Percentiles rank a stretch among this genome's conserved stretches.
phyloP scores from a whole-genome alignment of 2,329 filamentous ascomycete genomes.

The Pseudogymnoascus destructans region DNA sequence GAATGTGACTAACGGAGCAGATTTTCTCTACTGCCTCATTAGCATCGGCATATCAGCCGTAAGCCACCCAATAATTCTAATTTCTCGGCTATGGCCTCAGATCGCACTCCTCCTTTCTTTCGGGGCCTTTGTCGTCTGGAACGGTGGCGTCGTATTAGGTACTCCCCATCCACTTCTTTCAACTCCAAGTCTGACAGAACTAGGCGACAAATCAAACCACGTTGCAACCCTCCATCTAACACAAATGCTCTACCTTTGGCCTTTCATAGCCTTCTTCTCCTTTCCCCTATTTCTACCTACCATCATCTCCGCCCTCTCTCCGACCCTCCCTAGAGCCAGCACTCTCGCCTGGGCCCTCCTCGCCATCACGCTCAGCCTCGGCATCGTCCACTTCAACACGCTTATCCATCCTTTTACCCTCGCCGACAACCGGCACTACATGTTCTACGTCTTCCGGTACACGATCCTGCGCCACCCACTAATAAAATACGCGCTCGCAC shows the following conservation, averaged over 20 bases:
- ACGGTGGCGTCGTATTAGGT: conserved; percentile 85
- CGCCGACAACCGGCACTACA: conserved; percentile 92
- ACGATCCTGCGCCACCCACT: conserved; percentile 53
- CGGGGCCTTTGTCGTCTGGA: conserved; percentile 65
- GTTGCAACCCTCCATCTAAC: conserved; percentile 76
- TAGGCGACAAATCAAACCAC: conserved; percentile 90
- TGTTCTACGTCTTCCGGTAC: conserved; percentile 90
- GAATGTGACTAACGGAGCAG: conserved; percentile 27
- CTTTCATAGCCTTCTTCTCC: conserved; percentile 81
- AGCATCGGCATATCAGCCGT: conserved; percentile 50
- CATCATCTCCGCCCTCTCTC: conserved; percentile 32
- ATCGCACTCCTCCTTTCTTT: conserved; percentile 55
- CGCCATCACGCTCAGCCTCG: conserved; percentile 23
- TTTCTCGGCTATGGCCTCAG: conserved; percentile 43
- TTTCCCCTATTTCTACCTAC: conserved; percentile 56
- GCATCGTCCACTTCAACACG: conserved; percentile 67
- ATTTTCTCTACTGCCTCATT: conserved; percentile 42
- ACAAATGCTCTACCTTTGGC: conserved; percentile 93
- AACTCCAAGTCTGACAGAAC: conserved; percentile 1
- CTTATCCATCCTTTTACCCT: conserved; percentile 91
- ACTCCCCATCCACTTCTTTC: conserved; percentile 19
- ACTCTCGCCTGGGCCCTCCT: neutral
- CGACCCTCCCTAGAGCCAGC: conserved; percentile 22
- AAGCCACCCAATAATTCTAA: conserved; percentile 34
- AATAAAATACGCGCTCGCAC: conserved; percentile 53